Evolutionary conservation across 768 basidiomycete genomes (phyloP), one percentile per base, ranked within the genome.

Genomic region (Tephrocybe sp.): DNA sequence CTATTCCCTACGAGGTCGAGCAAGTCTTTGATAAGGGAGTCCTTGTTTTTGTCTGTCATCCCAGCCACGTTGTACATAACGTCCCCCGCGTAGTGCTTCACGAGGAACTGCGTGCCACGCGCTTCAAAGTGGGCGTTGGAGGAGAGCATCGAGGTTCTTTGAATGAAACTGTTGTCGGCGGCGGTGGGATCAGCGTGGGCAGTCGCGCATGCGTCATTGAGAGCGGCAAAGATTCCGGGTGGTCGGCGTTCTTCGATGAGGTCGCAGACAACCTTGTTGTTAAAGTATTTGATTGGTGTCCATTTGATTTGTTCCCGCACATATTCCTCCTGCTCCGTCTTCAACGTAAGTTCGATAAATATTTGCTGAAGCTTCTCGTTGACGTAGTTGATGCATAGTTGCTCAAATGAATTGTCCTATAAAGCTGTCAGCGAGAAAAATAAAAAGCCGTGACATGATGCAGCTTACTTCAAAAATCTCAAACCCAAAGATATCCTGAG

Each of bases 11-110:
- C 76, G 38, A 98, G 80, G 61, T 99, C 96, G 49, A 98, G 76
- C 15, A 98, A 73, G 65, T 98, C 97, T 68, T 98, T 98, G 70
- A 94, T 80, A 45, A 99, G 77, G 1, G 93, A 84, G 63, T 99
- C 97, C 78, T 99, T 99, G 77, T 99, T 99, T 80, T 99, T 99
- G 72, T 99, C 97, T 14, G 97, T 98, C 96, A 99, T 99, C 2
- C 97, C 97, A 6, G 88, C 67, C 11, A 98, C 86, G 56, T 95
- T 97, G 74, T 99, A 99, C 84, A 93, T 90, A 55, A 99, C 97
- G 63, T 98, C 97, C 60, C 97, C 97, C 17, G 97, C 97, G 64
- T 98, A 99, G 65, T 99, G 97, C 62, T 85, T 88, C 56, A 99
- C 88, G 45, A 99, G 70, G 74, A 98, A 99, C 65, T 99, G 94